These are phyloP conservation scores for Bacterosira constricta DNA, from an alignment of 108 stramenopile species.

Conservation along the genomic window DNA sequence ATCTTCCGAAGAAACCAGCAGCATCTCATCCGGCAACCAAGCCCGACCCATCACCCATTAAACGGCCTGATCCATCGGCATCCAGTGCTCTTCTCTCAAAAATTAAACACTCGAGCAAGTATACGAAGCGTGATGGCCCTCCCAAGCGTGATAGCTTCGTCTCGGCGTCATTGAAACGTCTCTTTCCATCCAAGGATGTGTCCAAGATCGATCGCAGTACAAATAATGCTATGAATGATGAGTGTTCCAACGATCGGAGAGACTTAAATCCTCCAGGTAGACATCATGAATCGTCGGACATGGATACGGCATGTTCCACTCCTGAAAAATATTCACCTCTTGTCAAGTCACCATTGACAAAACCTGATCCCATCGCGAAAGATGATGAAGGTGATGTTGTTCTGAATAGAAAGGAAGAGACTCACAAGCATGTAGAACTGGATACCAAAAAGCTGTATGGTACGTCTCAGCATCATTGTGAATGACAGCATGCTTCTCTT, in stretches of 20 bases:
- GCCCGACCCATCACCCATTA: constrained; percentile 38
- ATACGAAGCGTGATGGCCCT: too few species aligned
- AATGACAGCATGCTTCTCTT: neutral
- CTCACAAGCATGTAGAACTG: neutral
- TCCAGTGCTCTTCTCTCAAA: neutral
- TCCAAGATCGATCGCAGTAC: neutral
- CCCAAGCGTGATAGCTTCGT: neutral
- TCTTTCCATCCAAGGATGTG: constrained; percentile 6
- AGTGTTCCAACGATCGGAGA: too few species aligned
- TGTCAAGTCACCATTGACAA: constrained; percentile 6
- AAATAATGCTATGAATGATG: too few species aligned
- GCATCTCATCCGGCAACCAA: neutral
- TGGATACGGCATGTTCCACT: constrained; percentile 23
- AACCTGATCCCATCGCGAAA: neutral
- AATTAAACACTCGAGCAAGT: neutral
- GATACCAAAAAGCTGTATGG: neutral
- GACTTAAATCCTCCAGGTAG: neutral
- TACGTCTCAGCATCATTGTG: neutral
- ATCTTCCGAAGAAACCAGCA: neutral
- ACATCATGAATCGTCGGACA: constrained; percentile 14
- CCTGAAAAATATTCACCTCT: constrained; percentile 18
- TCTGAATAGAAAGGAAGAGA: neutral
- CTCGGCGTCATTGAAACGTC: constrained; percentile 9
- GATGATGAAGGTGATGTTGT: neutral
- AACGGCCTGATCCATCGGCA: constrained; percentile 35